These are phyloP conservation scores for Ceratocystis ficicola DNA, from an alignment of 2,329 filamentous ascomycete genomes.

Conservation along the genomic window DNA sequence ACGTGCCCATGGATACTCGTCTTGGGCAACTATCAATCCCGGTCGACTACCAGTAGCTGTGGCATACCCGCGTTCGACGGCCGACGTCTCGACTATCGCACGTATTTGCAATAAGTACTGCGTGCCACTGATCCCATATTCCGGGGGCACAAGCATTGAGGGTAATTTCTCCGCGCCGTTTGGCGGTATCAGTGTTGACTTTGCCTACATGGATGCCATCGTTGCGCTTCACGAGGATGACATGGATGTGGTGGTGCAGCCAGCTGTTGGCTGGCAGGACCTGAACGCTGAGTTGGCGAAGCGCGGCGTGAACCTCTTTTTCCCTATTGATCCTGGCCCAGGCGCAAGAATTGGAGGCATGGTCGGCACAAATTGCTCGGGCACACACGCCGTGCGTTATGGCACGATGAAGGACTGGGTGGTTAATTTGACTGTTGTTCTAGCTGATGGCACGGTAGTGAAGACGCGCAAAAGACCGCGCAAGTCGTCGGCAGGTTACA, in stretches of 20 bases:
- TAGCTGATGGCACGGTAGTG: slow-evolving; percentile 66
- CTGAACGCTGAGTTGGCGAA: slow-evolving; percentile 61
- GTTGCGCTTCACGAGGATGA: slow-evolving; percentile 70
- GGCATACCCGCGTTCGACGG: slow-evolving; percentile 49
- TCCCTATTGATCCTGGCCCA: slow-evolving; percentile 72
- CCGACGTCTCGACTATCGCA: slow-evolving; percentile 47
- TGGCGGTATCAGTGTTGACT: slow-evolving; percentile 82
- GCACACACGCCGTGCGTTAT: slow-evolving; percentile 69
- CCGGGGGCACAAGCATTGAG: slow-evolving; percentile 74
- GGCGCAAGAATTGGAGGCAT: slow-evolving; percentile 70
- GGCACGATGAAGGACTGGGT: slow-evolving; percentile 86
- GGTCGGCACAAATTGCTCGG: slow-evolving; percentile 67
- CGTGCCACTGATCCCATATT: slow-evolving; percentile 77
- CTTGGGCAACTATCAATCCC: slow-evolving; percentile 52
- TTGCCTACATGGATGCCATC: slow-evolving; percentile 74
- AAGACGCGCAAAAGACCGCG: slow-evolving; percentile 67
- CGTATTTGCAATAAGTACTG: slow-evolving; percentile 65
- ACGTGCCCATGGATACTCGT: slow-evolving; percentile 51
- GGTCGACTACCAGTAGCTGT: slow-evolving; percentile 51
- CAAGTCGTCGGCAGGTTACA: slow-evolving; percentile 74
- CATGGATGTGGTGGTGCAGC: slow-evolving; percentile 88
- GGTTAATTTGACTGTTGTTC: slow-evolving; percentile 67
- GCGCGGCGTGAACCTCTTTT: slow-evolving; percentile 67
- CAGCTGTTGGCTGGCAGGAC: slow-evolving; percentile 83
- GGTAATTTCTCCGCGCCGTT: slow-evolving; percentile 81